Base-by-base conservation (phyloP, 2,329 filamentous ascomycete species). In the Metarhizium rileyi region DNA sequence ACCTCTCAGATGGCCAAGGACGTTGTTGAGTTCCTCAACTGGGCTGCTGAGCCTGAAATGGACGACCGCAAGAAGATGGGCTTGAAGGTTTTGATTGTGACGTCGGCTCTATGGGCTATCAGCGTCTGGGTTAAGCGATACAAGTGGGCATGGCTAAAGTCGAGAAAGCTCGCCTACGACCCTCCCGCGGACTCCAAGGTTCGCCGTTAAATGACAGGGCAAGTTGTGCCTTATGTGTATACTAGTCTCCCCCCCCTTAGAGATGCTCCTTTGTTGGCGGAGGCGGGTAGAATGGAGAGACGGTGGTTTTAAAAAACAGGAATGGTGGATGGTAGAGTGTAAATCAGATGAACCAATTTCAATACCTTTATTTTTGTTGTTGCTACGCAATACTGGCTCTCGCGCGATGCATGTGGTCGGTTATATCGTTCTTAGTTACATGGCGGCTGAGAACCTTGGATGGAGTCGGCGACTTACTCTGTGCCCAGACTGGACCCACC, bases 1-100 rank as follows among this genome's bases (percentile, higher is more conserved):
- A 90, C 90, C 58, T 96, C 91, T 56, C 93, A 98, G 76, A 98
- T 98, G 93, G 93, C 93, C 71, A 98, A 98, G 84, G 93, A 98
- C 63, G 93, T 98, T 53, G 84, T 87, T 53, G 93, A 98, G 75
- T 98, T 98, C 78, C 80, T 98, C 67, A 97, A 98, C 84, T 98
- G 93, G 93, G 80, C 93, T 49, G 90, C 93, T 51, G 93, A 98
- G 77, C 93, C 93, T 45, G 93, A 98, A 79, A 95, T 96, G 90
- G 93, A 98, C 66, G 85, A 96, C 68, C 87, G 93, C 68, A 98
- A 98, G 87, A 93, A 90, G 78, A 98, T 97, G 93, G 93, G 93
- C 64, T 83, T 95, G 81, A 97, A 98, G 84, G 87, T 95, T 49
- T 70, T 98, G 61, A 83, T 86, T 58, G 81, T 95, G 59, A 82